Evolutionary conservation across 345 rosid species (phyloP).

Genomic region (Aquilaria yunnanensis): DNA sequence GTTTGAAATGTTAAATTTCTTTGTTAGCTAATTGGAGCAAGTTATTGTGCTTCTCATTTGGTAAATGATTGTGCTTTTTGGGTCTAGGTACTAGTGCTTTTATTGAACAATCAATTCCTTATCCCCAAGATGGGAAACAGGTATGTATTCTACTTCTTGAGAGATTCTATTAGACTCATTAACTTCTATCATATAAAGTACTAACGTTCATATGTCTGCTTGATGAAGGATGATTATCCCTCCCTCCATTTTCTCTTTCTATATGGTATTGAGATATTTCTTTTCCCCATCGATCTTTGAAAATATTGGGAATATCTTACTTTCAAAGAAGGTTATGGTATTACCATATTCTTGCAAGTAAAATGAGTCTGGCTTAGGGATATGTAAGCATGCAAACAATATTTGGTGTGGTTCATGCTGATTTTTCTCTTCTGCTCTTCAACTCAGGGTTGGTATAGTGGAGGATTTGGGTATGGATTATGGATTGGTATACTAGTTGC

Average conservation of each 20-base stretch:
- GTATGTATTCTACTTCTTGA: constrained; percentile 21
- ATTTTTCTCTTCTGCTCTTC: constrained; percentile 12
- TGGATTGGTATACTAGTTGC: constrained; percentile 92
- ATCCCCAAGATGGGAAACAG: constrained; percentile 82
- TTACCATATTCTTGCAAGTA: too few relatives aligned
- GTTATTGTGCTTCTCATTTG: background rate
- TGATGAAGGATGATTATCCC: too few relatives aligned
- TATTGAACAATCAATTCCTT: constrained; percentile 64
- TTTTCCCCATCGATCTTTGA: background rate
- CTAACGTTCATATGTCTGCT: too few relatives aligned
- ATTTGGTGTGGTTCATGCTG: background rate
- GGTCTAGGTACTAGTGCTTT: constrained; percentile 62
- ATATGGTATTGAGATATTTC: background rate
- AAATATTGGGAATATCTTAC: too few relatives aligned
- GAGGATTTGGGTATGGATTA: constrained; percentile 87
- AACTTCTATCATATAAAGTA: too few relatives aligned
- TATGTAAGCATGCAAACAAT: background rate
- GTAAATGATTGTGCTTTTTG: constrained; percentile 7
- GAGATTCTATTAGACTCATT: background rate
- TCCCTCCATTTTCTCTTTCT: too few relatives aligned
- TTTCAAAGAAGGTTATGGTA: too few relatives aligned
- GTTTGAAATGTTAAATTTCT: background rate
- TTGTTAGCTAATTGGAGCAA: background rate
- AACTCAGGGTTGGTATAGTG: constrained; percentile 88
- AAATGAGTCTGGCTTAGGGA: too few relatives aligned